These are phyloP conservation scores for Fomitopsis serialis DNA, from an alignment of 768 basidiomycete genomes.

Conservation along the genomic window DNA sequence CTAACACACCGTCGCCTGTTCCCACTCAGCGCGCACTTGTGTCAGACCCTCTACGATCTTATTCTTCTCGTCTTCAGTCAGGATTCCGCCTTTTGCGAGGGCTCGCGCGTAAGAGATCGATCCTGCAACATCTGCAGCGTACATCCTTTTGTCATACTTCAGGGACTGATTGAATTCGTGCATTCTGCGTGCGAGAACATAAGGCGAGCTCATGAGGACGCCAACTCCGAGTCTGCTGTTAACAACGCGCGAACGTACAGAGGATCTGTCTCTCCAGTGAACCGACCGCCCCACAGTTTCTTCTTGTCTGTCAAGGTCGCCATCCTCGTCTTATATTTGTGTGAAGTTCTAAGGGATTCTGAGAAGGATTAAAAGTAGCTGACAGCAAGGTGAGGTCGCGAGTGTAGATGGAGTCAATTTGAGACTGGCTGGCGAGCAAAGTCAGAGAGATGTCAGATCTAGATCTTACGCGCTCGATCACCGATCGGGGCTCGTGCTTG, in stretches of 20 bases:
- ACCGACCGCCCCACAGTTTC: slow-evolving; percentile 40
- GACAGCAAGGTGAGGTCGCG: no score
- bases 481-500: not conserved
- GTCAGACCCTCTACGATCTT: slow-evolving; percentile 72
- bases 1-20: slow-evolving; percentile 57
- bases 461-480: not conserved
- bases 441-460: not conserved
- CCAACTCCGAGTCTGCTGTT: slow-evolving; percentile 2
- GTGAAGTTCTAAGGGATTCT: no score
- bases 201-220: no score
- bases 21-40: slow-evolving; percentile 83
- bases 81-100: slow-evolving; percentile 71
- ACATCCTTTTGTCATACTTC: slow-evolving; percentile 92
- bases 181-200: slow-evolving; percentile 72
- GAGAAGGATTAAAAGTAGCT: no score
- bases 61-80: slow-evolving; percentile 69
- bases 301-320: slow-evolving; percentile 22
- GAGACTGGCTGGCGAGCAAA: not conserved
- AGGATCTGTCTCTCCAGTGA: slow-evolving; percentile 87
- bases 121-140: slow-evolving; percentile 84
- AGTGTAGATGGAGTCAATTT: no score
- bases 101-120: slow-evolving; percentile 96
- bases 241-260: slow-evolving; percentile 41
- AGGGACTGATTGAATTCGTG: slow-evolving; percentile 97
- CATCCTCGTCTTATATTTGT: slow-evolving; percentile 8